Conservation (phyloP, 345 rosid genomes). For the Eucalyptus tenuipes region DNA sequence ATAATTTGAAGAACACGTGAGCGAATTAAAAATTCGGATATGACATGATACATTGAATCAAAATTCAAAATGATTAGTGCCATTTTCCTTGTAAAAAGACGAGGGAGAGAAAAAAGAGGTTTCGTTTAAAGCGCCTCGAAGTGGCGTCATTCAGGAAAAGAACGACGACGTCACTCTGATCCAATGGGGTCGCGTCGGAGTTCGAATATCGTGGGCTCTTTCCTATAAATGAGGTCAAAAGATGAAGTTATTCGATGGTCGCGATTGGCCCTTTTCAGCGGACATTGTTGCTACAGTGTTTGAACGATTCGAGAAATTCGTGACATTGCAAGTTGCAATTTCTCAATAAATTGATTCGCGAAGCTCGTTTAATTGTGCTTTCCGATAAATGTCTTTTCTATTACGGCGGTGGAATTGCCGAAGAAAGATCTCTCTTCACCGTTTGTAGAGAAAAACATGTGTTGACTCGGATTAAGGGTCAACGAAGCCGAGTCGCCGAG, state of each 20-base stretch:
- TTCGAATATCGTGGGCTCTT: background rate
- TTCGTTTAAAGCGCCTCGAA: background rate
- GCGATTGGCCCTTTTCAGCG: background rate
- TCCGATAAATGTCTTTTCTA: background rate
- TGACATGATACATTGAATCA: too few species aligned
- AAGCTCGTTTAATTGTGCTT: background rate
- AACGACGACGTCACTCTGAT: too few species aligned
- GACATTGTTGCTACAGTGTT: background rate
- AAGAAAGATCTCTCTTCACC: background rate
- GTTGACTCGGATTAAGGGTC: background rate
- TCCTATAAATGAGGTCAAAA: background rate
- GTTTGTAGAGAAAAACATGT: background rate
- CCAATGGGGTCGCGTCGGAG: background rate
- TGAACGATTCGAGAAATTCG: background rate
- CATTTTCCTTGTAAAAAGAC: too few species aligned
- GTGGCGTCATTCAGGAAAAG: too few species aligned
- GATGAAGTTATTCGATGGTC: background rate
- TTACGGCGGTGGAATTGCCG: background rate
- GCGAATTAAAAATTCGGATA: background rate
- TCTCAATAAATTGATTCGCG: background rate
- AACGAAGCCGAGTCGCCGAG: background rate
- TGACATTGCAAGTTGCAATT: background rate
- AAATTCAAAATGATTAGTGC: too few species aligned
- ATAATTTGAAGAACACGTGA: fast-evolving
- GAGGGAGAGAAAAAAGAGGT: background rate